Percentiles rank a stretch among this genome's conserved stretches.
Evolutionary conservation across 371 early-diverging fungal species (phyloP).

Genomic region (Dinochytrium kinnereticum): DNA sequence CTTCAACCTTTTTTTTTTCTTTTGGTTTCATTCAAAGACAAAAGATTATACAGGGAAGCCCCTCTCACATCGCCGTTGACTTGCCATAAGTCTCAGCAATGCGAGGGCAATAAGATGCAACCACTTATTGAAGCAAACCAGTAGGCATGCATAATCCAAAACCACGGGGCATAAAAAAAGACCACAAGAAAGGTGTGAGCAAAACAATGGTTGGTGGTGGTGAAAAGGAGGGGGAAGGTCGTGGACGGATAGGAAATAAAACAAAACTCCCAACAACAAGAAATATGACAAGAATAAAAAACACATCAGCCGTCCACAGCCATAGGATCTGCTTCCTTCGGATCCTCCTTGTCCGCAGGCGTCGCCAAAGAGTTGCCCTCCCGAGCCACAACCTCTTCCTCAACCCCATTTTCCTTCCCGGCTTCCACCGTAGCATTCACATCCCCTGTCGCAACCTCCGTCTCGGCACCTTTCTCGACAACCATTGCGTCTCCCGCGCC

Average conservation of each 20-base stretch:
- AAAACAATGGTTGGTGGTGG: neutral
- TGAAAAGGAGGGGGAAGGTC: neutral
- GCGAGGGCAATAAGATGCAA: too few species aligned
- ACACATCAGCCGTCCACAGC: neutral
- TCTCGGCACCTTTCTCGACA: neutral
- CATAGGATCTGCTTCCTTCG: neutral
- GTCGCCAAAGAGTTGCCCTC: too few species aligned
- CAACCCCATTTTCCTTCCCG: neutral
- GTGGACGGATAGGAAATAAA: neutral
- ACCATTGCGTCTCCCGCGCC: neutral
- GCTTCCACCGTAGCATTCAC: neutral
- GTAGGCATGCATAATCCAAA: too few species aligned
- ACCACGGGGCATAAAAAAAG: too few species aligned
- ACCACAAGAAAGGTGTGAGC: too few species aligned
- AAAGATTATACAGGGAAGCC: too few species aligned
- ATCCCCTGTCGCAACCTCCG: neutral
- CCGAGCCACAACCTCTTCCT: neutral
- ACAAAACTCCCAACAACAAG: neutral
- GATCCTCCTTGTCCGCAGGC: constrained; percentile 1
- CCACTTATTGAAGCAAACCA: too few species aligned
- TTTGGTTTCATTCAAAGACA: too few species aligned
- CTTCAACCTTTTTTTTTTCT: too few species aligned
- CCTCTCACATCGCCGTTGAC: too few species aligned
- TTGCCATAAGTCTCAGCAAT: too few species aligned
- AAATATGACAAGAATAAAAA: neutral